Conservation (phyloP, 1,284 basidiomycete species). For the Cystobasidium pallidum region DNA sequence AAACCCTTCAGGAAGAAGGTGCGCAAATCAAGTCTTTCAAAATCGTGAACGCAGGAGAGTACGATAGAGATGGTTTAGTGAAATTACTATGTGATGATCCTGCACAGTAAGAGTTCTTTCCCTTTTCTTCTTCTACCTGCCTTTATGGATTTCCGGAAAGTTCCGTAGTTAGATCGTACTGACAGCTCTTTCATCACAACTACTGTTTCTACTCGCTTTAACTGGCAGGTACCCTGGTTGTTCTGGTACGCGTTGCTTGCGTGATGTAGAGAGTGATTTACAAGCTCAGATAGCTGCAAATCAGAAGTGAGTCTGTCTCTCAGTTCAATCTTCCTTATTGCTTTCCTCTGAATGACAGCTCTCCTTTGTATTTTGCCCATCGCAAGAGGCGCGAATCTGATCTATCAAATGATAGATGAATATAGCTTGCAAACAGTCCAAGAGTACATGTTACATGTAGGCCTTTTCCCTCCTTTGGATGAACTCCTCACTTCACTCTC, state of each 20-base stretch:
- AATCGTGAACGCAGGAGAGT: conserved; percentile 80
- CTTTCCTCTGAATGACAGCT: no score
- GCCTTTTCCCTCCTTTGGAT: conserved; percentile 1
- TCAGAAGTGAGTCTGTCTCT: conserved; percentile 74
- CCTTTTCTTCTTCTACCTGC: no score
- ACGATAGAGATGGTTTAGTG: conserved; percentile 73
- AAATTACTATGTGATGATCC: conserved; percentile 85
- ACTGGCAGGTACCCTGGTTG: conserved; percentile 53
- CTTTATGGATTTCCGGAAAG: no score
- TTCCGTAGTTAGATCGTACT: no score
- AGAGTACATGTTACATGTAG: conserved; percentile 78
- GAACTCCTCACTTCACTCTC: conserved; percentile 59
- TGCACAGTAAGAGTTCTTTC: conserved; percentile 73
- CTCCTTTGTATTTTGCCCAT: no score
- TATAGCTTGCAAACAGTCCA: conserved; percentile 86
- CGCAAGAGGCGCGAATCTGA: conserved; percentile 52
- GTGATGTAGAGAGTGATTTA: conserved; percentile 87
- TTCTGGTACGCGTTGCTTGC: conserved; percentile 60
- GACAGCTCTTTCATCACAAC: no score
- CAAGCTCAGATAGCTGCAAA: conserved; percentile 97
- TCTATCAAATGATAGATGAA: conserved; percentile 72
- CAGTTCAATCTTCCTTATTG: not conserved
- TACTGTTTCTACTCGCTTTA: not conserved
- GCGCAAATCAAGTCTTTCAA: conserved; percentile 92
- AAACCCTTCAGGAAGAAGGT: conserved; percentile 70